Evolutionary conservation across 2,329 filamentous ascomycete species (phyloP).

Genomic region (Alternaria dauci): DNA sequence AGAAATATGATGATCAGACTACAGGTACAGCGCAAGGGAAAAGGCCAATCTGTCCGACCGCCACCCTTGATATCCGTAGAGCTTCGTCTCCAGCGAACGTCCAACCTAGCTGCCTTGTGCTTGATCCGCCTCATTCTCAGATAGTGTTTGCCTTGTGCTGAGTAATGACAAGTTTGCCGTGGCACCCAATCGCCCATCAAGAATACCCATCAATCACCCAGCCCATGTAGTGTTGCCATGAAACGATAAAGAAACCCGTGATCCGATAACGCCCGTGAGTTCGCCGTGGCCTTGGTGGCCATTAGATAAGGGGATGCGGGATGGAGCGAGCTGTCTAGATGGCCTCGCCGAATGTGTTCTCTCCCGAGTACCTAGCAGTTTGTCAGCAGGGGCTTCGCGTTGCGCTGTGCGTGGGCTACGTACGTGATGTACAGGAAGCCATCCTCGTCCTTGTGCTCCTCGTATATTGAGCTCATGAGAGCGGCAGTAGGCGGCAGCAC

Average conservation of each 20-base stretch:
- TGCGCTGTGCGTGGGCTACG: constrained; percentile 39
- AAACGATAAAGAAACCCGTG: constrained; percentile 32
- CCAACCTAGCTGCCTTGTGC: constrained; percentile 6
- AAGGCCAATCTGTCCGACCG: constrained; percentile 16
- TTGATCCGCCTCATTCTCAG: constrained; percentile 7
- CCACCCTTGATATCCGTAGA: constrained; percentile 1
- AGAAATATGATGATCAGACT: constrained; percentile 32
- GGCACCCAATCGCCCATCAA: constrained; percentile 18
- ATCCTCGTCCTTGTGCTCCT: constrained; percentile 92
- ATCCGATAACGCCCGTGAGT: constrained; percentile 43
- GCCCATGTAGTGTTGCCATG: constrained; percentile 29
- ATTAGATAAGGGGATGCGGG: constrained; percentile 26
- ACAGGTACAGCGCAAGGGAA: constrained; percentile 29
- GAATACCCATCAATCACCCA: constrained; percentile 26
- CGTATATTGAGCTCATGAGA: constrained; percentile 99
- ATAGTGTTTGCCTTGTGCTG: constrained; percentile 18
- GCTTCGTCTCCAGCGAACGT: not conserved
- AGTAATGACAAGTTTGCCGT: constrained; percentile 10
- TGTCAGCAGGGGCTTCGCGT: constrained; percentile 31
- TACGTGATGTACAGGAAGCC: constrained; percentile 98
- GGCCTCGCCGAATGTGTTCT: constrained; percentile 90
- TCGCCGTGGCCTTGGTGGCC: constrained; percentile 35
- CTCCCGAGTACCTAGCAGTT: constrained; percentile 80
- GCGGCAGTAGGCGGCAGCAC: constrained; percentile 95
- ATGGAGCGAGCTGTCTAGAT: constrained; percentile 38